phyloP scores from a whole-genome alignment of 2,329 filamentous ascomycete genomes.

The Rhexocercosporidium sp. region DNA sequence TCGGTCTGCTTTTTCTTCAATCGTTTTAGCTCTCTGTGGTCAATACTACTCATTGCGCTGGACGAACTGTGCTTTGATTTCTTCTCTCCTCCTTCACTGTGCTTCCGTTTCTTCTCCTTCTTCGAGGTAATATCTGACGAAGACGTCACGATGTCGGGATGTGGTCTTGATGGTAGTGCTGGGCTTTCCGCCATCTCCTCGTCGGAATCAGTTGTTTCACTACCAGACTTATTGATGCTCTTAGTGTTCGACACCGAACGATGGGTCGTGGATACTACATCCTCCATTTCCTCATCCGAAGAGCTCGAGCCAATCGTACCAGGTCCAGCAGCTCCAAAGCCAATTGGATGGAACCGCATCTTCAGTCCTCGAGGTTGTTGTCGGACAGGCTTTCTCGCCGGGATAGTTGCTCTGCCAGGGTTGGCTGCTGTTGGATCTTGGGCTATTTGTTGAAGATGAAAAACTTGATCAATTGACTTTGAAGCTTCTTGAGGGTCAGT shows the following conservation, averaged over 20 bases:
- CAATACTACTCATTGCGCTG: conserved; percentile 20
- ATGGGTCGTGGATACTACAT: conserved; percentile 10
- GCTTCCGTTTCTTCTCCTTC: conserved; percentile 34
- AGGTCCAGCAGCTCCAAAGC: conserved; percentile 53
- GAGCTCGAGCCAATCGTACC: conserved; percentile 46
- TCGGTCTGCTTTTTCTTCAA: conserved; percentile 35
- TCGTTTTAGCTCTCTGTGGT: conserved; percentile 34
- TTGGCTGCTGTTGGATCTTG: conserved; percentile 34
- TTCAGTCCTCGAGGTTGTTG: conserved; percentile 71
- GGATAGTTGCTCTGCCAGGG: conserved; percentile 47
- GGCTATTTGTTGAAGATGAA: conserved; percentile 69
- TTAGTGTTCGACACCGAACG: conserved; percentile 1
- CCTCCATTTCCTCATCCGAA: conserved; percentile 32
- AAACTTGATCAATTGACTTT: conserved; percentile 57
- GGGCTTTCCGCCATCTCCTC: conserved; percentile 31
- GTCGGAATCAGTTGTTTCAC: conserved; percentile 19
- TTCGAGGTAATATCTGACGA: conserved; percentile 18
- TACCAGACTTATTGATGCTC: not conserved
- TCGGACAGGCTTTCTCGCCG: conserved; percentile 58
- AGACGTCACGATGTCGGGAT: conserved; percentile 5
- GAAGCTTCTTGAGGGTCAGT: conserved; percentile 24
- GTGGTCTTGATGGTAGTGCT: conserved; percentile 8
- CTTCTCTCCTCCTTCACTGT: conserved; percentile 29
- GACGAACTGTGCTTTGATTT: conserved; percentile 39
- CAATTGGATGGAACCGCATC: conserved; percentile 71